Conservation (phyloP, 2,329 filamentous ascomycete species). For the Fusarium oxysporum region DNA sequence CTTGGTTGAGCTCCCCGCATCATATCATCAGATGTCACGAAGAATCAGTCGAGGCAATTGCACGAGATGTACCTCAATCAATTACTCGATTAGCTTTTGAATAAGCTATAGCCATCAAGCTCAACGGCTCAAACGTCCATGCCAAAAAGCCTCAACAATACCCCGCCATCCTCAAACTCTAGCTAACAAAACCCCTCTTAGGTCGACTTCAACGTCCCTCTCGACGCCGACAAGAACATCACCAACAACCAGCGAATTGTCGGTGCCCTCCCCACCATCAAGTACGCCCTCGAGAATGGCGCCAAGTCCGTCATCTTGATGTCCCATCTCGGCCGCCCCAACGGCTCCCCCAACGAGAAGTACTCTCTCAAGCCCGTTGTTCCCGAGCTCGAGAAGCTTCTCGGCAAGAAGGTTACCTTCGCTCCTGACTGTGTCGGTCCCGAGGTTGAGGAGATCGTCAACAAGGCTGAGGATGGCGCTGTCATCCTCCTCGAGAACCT, state of each 20-base stretch:
- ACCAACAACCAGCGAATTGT: slow-evolving; percentile 99
- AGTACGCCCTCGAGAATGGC: slow-evolving; percentile 89
- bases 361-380: slow-evolving; percentile 96
- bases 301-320: slow-evolving; percentile 95
- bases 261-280: slow-evolving; percentile 94
- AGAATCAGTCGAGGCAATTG: background rate
- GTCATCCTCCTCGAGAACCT: slow-evolving; percentile 96
- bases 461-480: slow-evolving; percentile 82
- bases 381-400: slow-evolving; percentile 89
- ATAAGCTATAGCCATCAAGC: background rate
- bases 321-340: slow-evolving; percentile 97
- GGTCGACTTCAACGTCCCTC: slow-evolving; percentile 99
- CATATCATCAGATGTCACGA: slow-evolving; percentile 17
- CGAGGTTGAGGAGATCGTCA: slow-evolving; percentile 90
- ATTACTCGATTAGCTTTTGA: background rate
- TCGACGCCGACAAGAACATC: slow-evolving; percentile 91
- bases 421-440: slow-evolving; percentile 90
- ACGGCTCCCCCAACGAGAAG: slow-evolving; percentile 89
- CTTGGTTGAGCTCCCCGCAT: slow-evolving; percentile 24
- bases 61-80: background rate
- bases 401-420: slow-evolving; percentile 87
- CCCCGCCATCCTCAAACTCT: slow-evolving; percentile 7
- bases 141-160: slow-evolving; percentile 13
- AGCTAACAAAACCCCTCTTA: slow-evolving; percentile 53
- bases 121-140: background rate